Conservation (phyloP, 352 stramenopile species). For the Phytopythium cucurbitacearum region DNA sequence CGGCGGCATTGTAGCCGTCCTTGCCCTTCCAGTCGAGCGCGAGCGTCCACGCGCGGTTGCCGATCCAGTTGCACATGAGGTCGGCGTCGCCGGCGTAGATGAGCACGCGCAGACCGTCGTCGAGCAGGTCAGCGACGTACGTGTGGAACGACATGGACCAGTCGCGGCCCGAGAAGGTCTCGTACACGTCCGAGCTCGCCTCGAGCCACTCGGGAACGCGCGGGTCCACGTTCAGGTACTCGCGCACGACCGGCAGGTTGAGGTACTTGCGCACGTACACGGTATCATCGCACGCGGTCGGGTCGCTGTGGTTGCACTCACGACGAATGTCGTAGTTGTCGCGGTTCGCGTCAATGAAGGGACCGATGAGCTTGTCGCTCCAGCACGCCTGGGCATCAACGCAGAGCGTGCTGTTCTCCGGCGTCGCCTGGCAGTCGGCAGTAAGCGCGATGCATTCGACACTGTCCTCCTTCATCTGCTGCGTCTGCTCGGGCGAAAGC, state of each 20-base stretch:
- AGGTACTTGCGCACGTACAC: slow-evolving; percentile 41
- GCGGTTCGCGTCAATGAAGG: slow-evolving; percentile 25
- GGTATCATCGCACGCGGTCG: slow-evolving; percentile 40
- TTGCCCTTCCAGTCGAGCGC: slow-evolving; percentile 88
- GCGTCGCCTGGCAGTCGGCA: slow-evolving; percentile 16
- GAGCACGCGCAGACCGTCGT: slow-evolving; percentile 65
- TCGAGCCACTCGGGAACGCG: slow-evolving; percentile 53
- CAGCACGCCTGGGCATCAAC: slow-evolving; percentile 33
- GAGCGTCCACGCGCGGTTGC: slow-evolving; percentile 91
- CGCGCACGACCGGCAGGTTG: slow-evolving; percentile 47
- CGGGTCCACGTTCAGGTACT: slow-evolving; percentile 29
- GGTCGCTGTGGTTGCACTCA: slow-evolving; percentile 20
- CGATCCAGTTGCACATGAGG: slow-evolving; percentile 96
- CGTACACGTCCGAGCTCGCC: slow-evolving; percentile 88
- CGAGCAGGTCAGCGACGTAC: slow-evolving; percentile 82
- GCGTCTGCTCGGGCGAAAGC: slow-evolving; percentile 15
- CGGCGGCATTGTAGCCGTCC: slow-evolving; percentile 62
- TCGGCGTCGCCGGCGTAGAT: slow-evolving; percentile 96
- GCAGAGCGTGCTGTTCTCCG: slow-evolving; percentile 17
- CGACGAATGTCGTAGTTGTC: slow-evolving; percentile 54
- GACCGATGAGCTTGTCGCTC: slow-evolving; percentile 30
- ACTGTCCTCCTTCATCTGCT: slow-evolving; percentile 32
- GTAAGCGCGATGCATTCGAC: slow-evolving; percentile 38
- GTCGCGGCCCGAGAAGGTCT: slow-evolving; percentile 80
- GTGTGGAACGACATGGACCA: slow-evolving; percentile 91